Conservation (phyloP, 192 early-diverging fungal species). For the Coemansia sp. region DNA sequence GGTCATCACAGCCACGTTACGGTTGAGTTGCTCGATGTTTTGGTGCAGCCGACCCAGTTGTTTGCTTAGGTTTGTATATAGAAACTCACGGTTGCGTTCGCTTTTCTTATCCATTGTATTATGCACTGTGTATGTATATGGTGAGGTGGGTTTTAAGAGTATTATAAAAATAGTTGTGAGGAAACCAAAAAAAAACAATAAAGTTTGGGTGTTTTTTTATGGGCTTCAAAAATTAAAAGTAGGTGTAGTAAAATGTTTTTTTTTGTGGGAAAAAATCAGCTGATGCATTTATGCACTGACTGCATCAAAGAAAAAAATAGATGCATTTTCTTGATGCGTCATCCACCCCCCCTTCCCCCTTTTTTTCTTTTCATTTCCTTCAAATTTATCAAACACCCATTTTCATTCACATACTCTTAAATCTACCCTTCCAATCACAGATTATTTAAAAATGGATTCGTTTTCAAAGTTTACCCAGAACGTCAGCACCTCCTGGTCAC, state of each 20-base stretch:
- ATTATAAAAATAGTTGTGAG: background rate
- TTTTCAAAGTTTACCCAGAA: constrained; percentile 54
- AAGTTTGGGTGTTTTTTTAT: no score
- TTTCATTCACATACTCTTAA: background rate
- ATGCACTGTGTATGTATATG: background rate
- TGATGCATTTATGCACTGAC: no score
- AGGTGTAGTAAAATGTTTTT: no score
- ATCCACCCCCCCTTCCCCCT: no score
- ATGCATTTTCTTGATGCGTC: no score
- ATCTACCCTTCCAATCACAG: background rate
- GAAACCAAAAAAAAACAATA: background rate
- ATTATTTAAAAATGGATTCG: constrained; percentile 36
- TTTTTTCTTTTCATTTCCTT: background rate
- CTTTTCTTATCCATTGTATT: constrained; percentile 30
- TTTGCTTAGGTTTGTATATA: constrained; percentile 49
- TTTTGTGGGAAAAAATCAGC: no score
- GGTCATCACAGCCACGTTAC: constrained; percentile 28
- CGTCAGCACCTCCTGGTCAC: constrained; percentile 51
- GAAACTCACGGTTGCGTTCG: constrained; percentile 41
- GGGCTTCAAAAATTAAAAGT: no score
- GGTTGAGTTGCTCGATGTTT: constrained; percentile 48
- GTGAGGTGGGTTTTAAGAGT: background rate
- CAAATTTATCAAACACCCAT: background rate
- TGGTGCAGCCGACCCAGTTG: constrained; percentile 42
- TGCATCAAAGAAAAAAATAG: no score